Percentiles rank a stretch among this genome's conserved stretches.
Conservation (phyloP, 163 green algal genomes). For the Scenedesmus sp. region DNA sequence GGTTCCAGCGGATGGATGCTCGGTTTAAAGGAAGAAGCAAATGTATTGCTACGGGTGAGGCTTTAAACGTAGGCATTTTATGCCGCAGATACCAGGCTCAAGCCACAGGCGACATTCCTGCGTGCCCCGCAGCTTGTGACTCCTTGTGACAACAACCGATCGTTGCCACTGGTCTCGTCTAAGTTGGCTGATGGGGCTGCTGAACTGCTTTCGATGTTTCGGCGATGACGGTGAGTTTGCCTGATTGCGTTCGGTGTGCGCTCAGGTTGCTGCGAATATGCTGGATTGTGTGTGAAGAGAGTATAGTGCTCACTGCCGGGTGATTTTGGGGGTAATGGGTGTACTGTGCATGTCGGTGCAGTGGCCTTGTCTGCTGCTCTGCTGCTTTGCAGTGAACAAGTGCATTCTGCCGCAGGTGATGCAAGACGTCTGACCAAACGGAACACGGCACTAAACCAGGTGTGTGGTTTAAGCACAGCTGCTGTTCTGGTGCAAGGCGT, state of each 20-base stretch:
- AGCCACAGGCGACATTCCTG: neutral
- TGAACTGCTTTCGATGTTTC: conserved; percentile 17
- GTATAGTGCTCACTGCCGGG: neutral
- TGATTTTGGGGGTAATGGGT: neutral
- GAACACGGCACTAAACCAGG: neutral
- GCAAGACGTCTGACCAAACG: neutral
- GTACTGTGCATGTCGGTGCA: neutral
- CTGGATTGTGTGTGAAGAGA: neutral
- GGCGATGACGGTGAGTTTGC: neutral
- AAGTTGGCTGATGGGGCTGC: neutral
- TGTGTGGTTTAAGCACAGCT: neutral
- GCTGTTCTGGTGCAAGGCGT: neutral
- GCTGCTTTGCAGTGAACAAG: neutral
- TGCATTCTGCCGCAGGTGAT: neutral
- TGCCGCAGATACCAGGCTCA: neutral
- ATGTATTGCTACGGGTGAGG: neutral
- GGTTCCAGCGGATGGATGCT: too few species aligned
- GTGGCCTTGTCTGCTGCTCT: neutral
- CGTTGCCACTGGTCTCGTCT: neutral
- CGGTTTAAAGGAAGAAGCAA: too few species aligned
- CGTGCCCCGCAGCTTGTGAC: neutral
- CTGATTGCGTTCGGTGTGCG: neutral
- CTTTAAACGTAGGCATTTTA: neutral
- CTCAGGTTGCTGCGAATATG: neutral
- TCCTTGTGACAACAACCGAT: too few species aligned